Base-by-base conservation (phyloP, 2,329 filamentous ascomycete genomes). In the Colletotrichum magnum region DNA sequence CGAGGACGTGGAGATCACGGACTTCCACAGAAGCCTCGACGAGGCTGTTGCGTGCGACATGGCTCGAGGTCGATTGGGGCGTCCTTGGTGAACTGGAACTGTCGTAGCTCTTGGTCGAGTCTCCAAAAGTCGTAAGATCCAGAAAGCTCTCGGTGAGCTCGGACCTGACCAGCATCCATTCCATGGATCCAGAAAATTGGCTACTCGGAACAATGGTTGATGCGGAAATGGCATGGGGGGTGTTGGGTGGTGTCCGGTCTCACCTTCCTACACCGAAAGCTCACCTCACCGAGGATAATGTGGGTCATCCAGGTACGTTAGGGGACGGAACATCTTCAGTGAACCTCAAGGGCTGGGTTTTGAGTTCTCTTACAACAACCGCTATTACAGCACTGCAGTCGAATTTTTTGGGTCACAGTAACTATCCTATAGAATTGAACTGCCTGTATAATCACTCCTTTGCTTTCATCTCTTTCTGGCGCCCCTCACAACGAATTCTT, bases 1-100 rank as follows among this genome's bases (percentile, higher is more conserved):
- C 26, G 76, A 68, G 2, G 78, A 70, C 41, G 77, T 70, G 45
- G 76, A 78, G 21, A 77, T 69, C 5, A 83, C 66, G 16, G 78
- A 73, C 64, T 78, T 78, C 64, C 79, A 72, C 7, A 83, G 71
- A 64, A 78, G 75, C 72, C 77, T 81, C 43, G 81, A 79, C 9
- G 80, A 74, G 43, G 78, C 74, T 45, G 79, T 70, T 53, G 78
- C 72, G 63, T 79, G 80, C 66, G 83, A 79, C 84, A 86, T 86
- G 48, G 57, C 66, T 66, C 36, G 47, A 21, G 21, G 21, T 32
- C 51, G 28, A 48, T 39, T 24, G 39, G n/a, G n/a, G 21, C n/a
- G 50, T 12, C 13, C 21, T n/a, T 15, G 41, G 39, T 15, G 5
- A 18, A 24, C 26, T 28, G 45, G n/a, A 43, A 16, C 18, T n/a